A percentile compares a stretch with the other conserved stretches of the same genome.
Conservation (phyloP, 352 stramenopile genomes). For the Phytophthora aleatoria region DNA sequence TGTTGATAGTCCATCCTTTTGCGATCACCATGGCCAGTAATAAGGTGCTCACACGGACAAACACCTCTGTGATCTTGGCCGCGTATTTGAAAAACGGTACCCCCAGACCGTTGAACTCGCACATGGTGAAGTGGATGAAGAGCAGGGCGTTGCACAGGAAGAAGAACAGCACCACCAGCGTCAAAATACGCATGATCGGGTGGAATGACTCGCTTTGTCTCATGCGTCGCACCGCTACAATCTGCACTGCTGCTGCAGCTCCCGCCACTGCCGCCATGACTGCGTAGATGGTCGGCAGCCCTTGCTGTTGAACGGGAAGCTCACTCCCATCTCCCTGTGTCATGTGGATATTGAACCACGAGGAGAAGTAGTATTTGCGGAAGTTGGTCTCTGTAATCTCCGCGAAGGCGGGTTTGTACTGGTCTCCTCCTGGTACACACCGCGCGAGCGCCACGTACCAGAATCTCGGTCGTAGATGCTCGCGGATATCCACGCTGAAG, state of each 20-base stretch:
- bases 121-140: slow-evolving; percentile 64
- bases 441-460: slow-evolving; percentile 77
- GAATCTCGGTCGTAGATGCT: slow-evolving; percentile 71
- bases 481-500: slow-evolving; percentile 67
- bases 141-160: slow-evolving; percentile 62
- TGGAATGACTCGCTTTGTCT: slow-evolving; percentile 76
- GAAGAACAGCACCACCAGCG: slow-evolving; percentile 67
- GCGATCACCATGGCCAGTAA: slow-evolving; percentile 76
- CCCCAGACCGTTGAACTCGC: slow-evolving; percentile 68
- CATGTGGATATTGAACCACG: slow-evolving; percentile 84
- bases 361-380: slow-evolving; percentile 78
- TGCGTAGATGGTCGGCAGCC: slow-evolving; percentile 56
- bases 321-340: slow-evolving; percentile 67
- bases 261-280: slow-evolving; percentile 54
- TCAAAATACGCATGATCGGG: slow-evolving; percentile 77
- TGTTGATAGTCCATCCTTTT: slow-evolving; percentile 85
- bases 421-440: slow-evolving; percentile 68
- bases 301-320: slow-evolving; percentile 70
- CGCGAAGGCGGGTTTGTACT: slow-evolving; percentile 61
- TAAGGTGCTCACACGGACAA: slow-evolving; percentile 74
- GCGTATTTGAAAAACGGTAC: slow-evolving; percentile 72
- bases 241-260: slow-evolving; percentile 41
- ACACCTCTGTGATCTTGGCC: slow-evolving; percentile 70
- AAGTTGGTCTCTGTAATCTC: slow-evolving; percentile 77
- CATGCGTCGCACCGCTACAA: slow-evolving; percentile 48